Conservation (phyloP, 2,329 filamentous ascomycete genomes). For the Talaromyces sp. region DNA sequence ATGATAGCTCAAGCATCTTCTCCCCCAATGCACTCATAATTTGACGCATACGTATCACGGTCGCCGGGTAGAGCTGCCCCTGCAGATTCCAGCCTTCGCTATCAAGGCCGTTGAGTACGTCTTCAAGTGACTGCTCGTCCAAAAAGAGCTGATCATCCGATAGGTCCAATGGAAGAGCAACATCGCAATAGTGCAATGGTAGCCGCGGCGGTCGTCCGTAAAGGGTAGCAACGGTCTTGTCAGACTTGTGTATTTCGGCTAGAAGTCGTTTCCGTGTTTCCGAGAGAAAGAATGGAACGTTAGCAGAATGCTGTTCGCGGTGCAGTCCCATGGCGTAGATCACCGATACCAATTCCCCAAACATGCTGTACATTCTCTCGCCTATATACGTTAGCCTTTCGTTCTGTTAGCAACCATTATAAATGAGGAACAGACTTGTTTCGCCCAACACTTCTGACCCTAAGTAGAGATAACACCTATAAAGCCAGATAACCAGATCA, state of each 20-base stretch:
- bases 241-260: constrained; percentile 25
- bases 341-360: constrained; percentile 21
- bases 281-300: constrained; percentile 26
- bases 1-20: constrained; percentile 23
- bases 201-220: constrained; percentile 29
- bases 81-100: constrained; percentile 23
- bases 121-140: constrained; percentile 13
- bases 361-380: constrained; percentile 15
- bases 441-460: constrained; percentile 19
- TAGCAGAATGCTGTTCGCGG: constrained; percentile 4
- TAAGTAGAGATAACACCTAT: constrained; percentile 20
- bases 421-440: constrained; percentile 18
- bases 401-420: neutral
- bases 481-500: constrained; percentile 23
- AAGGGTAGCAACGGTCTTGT: constrained; percentile 29
- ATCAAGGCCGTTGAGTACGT: constrained; percentile 19
- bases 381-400: constrained; percentile 15
- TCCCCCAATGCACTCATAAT: constrained; percentile 23
- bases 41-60: constrained; percentile 24
- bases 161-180: constrained; percentile 26
- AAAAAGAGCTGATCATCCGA: constrained; percentile 26
- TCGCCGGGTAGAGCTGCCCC: constrained; percentile 21
- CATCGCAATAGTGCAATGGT: constrained; percentile 28
- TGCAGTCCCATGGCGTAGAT: constrained; percentile 19
- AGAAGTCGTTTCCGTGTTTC: constrained; percentile 28